A percentile compares a stretch with the other conserved stretches of the same genome.
These are phyloP conservation scores for Colletotrichum sp. DNA, from an alignment of 2,329 filamentous ascomycete species.

Conservation along the genomic window DNA sequence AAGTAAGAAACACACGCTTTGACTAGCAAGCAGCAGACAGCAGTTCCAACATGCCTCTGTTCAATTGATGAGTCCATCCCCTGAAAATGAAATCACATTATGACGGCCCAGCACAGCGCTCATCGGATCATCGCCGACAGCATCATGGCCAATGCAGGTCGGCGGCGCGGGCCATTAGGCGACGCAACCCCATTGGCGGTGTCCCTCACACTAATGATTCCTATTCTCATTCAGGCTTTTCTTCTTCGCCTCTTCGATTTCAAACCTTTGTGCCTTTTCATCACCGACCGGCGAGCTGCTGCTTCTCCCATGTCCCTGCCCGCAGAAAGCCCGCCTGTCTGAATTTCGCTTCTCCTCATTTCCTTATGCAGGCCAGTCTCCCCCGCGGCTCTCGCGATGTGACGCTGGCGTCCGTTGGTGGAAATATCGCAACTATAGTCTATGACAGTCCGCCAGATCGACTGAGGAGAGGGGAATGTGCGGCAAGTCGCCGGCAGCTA, in stretches of 20 bases:
- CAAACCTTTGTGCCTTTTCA: background rate
- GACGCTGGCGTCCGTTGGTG: background rate
- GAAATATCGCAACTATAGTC: background rate
- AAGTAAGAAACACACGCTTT: background rate
- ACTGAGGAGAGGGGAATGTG: background rate
- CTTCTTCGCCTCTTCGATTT: background rate
- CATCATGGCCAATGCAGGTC: constrained; percentile 16
- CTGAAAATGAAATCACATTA: background rate
- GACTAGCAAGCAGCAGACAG: background rate
- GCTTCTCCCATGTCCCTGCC: background rate
- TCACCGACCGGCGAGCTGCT: background rate
- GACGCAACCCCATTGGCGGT: constrained; percentile 6
- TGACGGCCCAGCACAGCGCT: background rate
- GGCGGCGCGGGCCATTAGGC: constrained; percentile 3
- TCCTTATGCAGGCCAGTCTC: background rate
- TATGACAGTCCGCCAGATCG: background rate
- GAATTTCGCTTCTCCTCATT: background rate
- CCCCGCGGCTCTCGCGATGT: background rate
- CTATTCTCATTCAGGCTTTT: constrained; percentile 1
- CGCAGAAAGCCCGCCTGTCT: background rate
- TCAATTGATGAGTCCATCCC: background rate
- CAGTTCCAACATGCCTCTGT: background rate
- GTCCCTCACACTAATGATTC: background rate
- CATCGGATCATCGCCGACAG: constrained; percentile 12
- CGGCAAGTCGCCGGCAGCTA: background rate